Evolutionary conservation across 2,329 filamentous ascomycete genomes (phyloP), one percentile per base, ranked within the genome.

Genomic region (Phialemoniopsis sp.): DNA sequence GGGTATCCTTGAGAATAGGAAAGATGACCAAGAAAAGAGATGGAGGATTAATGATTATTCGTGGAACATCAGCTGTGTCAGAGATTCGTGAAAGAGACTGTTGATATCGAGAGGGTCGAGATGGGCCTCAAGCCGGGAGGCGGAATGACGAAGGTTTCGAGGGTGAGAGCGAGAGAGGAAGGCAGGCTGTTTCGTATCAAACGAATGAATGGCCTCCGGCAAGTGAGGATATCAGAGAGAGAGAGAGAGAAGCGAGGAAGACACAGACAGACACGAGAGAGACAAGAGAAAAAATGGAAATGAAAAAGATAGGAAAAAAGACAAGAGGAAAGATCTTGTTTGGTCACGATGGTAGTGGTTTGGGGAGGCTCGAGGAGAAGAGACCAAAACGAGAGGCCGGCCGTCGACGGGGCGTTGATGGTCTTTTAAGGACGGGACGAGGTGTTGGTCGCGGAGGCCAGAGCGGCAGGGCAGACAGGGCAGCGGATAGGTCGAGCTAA

Each of bases 161-260:
- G 15, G 45, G 40, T 36, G 40, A 34, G 39, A 29, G n/a, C n/a
- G n/a, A n/a, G 33, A 34, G 29, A 38, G 40, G 37, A 41, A 42
- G 36, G 21, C 21, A 38, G 36, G 48, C 51, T 48, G 38, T 53
- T 54, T 66, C 62, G 63, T 66, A 54, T 67, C 62, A 67, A 68
- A 66, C 62, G 60, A 65, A 60, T 47, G 57, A 53, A 46, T 48
- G 43, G 37, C 51, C 21, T 26, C 21, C 44, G 48, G 48, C 48
- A 53, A 55, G 21, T 44, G 38, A 46, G 32, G 34, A 15, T 35
- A 16, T 32, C 29, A 45, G 29, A 32, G 35, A n/a, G 16, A 43
- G 32, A 32, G 40, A 38, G 43, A 42, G 40, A 40, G 41, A 31
- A 45, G 38, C 40, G 40, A 41, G 41, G 37, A 36, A 36, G 40